Percentiles rank a stretch among this genome's conserved stretches.
Conservation (phyloP, 1,284 basidiomycete species). For the Ceratobasidium sp. region DNA sequence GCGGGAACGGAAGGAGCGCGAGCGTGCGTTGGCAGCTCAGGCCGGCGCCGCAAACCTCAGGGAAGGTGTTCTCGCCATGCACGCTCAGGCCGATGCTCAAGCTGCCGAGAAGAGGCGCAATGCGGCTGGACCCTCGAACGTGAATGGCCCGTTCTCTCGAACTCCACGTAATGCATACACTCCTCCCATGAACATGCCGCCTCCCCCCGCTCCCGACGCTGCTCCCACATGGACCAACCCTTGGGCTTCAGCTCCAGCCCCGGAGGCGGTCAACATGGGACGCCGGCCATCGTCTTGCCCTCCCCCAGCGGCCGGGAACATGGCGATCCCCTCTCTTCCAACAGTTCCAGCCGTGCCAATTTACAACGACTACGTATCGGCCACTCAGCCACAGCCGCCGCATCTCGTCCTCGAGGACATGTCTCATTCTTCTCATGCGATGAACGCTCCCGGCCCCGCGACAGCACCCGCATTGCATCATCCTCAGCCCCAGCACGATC, state of each 20-base stretch:
- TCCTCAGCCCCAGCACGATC: conserved; percentile 17
- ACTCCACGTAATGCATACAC: neutral
- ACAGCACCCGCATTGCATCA: conserved; percentile 15
- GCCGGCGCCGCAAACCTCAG: conserved; percentile 14
- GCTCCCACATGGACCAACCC: conserved; percentile 37
- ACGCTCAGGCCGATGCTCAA: conserved; percentile 31
- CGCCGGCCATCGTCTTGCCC: conserved; percentile 35
- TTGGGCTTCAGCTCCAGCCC: conserved; percentile 18
- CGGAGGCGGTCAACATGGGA: conserved; percentile 22
- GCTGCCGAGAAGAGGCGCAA: conserved; percentile 2
- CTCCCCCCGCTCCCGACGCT: conserved; percentile 7
- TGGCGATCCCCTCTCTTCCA: conserved; percentile 21
- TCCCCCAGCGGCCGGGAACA: conserved; percentile 25
- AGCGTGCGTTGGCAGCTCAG: conserved; percentile 35
- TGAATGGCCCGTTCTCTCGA: conserved; percentile 12
- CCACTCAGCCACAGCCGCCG: conserved; percentile 24
- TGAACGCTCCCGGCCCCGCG: conserved; percentile 19
- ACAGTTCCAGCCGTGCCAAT: conserved; percentile 7
- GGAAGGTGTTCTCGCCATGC: conserved; percentile 33
- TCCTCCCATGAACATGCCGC: neutral
- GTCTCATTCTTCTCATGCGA: neutral
- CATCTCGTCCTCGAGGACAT: conserved; percentile 17
- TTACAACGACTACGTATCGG: conserved; percentile 33
- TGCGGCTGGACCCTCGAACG: neutral
- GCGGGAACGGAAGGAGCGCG: conserved; percentile 30